Evolutionary conservation across 148 eudicot genomes (phyloP).

Genomic region (Oxyria digyna): DNA sequence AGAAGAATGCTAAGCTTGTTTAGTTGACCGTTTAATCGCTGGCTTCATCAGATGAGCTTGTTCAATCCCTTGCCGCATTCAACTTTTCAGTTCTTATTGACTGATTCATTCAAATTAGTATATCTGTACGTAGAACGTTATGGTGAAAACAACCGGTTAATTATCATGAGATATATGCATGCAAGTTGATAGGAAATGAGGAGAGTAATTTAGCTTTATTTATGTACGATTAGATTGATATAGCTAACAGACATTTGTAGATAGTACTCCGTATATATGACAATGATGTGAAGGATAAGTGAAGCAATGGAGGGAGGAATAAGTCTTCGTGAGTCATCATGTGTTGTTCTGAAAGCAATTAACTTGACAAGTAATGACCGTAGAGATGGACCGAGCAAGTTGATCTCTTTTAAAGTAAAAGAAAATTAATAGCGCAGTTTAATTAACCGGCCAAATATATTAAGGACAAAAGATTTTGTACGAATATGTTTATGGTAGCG

Average conservation of each 20-base stretch:
- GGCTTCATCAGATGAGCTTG: too few relatives aligned
- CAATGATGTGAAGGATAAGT: not conserved
- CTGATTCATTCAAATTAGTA: not conserved
- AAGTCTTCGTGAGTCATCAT: not conserved
- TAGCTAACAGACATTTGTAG: not conserved
- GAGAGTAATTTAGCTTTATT: too few relatives aligned
- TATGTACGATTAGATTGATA: too few relatives aligned
- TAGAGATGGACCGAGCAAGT: not conserved
- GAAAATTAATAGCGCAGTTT: not conserved
- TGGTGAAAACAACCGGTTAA: too few relatives aligned
- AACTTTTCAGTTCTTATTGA: not conserved
- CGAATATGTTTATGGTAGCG: too few relatives aligned
- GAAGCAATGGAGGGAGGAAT: not conserved
- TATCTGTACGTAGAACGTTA: not conserved
- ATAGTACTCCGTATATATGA: too few relatives aligned
- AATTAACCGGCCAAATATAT: not conserved
- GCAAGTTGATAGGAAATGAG: too few relatives aligned
- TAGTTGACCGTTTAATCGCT: too few relatives aligned
- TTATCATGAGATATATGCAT: too few relatives aligned
- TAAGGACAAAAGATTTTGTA: too few relatives aligned
- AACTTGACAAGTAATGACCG: not conserved
- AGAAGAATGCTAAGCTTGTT: too few relatives aligned
- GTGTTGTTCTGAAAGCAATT: constrained; percentile 1
- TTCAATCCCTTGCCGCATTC: not conserved
- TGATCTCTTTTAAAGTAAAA: not conserved